Evolutionary conservation across 2,329 filamentous ascomycete species (phyloP).

Genomic region (Apiospora marii): DNA sequence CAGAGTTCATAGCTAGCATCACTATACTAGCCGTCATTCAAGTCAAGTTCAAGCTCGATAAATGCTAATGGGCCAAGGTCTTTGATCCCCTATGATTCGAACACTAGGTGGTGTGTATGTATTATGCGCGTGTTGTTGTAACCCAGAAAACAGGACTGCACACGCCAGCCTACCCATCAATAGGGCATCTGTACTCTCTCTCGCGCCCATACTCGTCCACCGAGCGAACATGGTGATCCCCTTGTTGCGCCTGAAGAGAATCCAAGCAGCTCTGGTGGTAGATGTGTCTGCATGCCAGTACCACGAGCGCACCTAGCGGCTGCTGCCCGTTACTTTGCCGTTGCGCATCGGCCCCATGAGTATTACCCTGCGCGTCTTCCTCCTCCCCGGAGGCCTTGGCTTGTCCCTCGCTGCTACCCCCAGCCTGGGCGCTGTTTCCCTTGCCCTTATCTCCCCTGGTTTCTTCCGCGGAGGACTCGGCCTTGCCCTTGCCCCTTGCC

Average conservation of each 20-base stretch:
- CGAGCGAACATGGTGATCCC: conserved; percentile 50
- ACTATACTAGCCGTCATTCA: neutral
- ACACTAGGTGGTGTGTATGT: neutral
- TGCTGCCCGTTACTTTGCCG: conserved; percentile 38
- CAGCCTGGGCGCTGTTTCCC: conserved; percentile 47
- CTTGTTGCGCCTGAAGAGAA: conserved; percentile 63
- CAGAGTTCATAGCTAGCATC: neutral
- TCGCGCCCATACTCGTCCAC: conserved; percentile 52
- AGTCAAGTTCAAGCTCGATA: neutral
- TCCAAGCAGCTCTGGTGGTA: conserved; percentile 76
- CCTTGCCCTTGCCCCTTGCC: conserved; percentile 49
- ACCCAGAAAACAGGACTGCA: neutral
- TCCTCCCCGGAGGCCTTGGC: conserved; percentile 36
- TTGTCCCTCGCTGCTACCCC: conserved; percentile 40
- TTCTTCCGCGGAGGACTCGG: conserved; percentile 30
- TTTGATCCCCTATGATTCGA: neutral
- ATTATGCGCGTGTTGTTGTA: conserved; percentile 1
- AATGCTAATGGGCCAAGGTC: neutral
- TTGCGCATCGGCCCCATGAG: neutral
- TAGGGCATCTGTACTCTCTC: conserved; percentile 62
- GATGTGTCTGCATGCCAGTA: conserved; percentile 75
- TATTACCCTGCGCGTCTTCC: conserved; percentile 35
- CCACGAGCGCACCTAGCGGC: conserved; percentile 69
- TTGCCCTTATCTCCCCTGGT: conserved; percentile 43
- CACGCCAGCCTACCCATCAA: conserved; percentile 55